Evolutionary conservation across 306 rosid genomes (phyloP), one percentile per base, ranked within the genome.

Genomic region (Cicer pinnatifidum): DNA sequence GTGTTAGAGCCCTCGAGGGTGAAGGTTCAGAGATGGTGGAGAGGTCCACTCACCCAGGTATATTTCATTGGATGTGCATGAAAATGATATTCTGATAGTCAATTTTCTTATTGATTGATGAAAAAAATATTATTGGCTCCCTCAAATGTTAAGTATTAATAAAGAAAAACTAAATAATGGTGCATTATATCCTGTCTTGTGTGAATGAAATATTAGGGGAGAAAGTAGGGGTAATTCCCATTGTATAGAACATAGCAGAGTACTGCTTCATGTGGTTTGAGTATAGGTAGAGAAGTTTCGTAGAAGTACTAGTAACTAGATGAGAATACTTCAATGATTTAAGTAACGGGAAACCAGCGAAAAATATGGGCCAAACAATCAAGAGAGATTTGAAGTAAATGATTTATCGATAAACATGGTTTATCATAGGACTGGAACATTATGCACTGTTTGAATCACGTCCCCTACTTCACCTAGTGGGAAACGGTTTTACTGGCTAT

Each of bases 1-100:
- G 56, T 75, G 74, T 82, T 76, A 93, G 98, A 41, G 78, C 69
- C 69, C 77, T 44, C 19, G 81, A 81, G 41, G 80, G 65, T 57
- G 89, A 87, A 82, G 91, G 80, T 69, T 80, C 79, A 40, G 90
- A 76, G 78, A 70, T 78, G 72, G 89, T 77, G 67, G 90, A 81
- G 69, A 73, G 51, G 76, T 72, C 85, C 2, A 12, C 80, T 68
- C 78, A 75, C 19, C 75, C 94, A 74, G 98, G 98, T 91, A 86
- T 58, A 40, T 78, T 10, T 77, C 61, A 11, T 67, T 45, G 9
- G 52, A 75, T 73, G 71, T 47, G 20, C 51, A 5, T 44, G 20
- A 66, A 71, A 48, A 59, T 67, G 61, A 70, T 58, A 50, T 39
- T 79, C 35, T 69, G 66, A 75, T 57, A 35, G 40, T 56, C 54